Base-by-base conservation (phyloP, 2,329 filamentous ascomycete genomes). In the Fusarium sp. region DNA sequence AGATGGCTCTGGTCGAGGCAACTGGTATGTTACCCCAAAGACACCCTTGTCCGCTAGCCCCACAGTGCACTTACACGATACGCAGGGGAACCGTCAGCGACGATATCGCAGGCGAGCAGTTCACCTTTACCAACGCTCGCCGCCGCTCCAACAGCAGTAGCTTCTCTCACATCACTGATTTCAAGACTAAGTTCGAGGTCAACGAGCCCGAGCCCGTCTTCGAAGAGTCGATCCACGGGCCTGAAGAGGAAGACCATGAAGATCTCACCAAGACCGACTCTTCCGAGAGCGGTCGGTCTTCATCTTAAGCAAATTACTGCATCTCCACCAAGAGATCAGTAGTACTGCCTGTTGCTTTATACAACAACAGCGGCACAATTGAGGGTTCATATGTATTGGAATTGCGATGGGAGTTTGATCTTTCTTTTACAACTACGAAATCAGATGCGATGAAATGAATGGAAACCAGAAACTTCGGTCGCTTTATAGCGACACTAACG, bases 161-260 rank as follows among this genome's bases (percentile, higher is more conserved):
- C 75, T 86, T 91, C 74, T 89, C 88, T 57, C 86, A 89, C 74
- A 83, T 93, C 73, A 86, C 88, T 64, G 89, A 94, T 78, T 93
- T 97, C 84, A 97, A 96, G 87, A 97, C 94, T 81, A 99, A 99
- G 84, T 98, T 97, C 79, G 96, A 99, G 81, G 85, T 92, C 73
- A 86, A 93, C 78, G 96, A 98, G 74, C 85, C 88, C 18, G 95
- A 98, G 76, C 94, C 94, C 40, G 92, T 97, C 76, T 97, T 97
- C 72, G 94, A 98, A 79, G 94, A 97, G 81, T 87, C 88, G 56
- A 67, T 96, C 62, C 93, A 97, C 76, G 93, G 92, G 31, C 86
- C 90, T 52, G 82, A 83, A 30, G 87, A 88, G 52, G 82, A 83
- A 40, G 87, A 88, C 53, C 78, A 76, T 57, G 86, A 90, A 65